Evolutionary conservation across 202 grass and related monocot genomes (phyloP).

Genomic region (Schoenoplectus triqueter): DNA sequence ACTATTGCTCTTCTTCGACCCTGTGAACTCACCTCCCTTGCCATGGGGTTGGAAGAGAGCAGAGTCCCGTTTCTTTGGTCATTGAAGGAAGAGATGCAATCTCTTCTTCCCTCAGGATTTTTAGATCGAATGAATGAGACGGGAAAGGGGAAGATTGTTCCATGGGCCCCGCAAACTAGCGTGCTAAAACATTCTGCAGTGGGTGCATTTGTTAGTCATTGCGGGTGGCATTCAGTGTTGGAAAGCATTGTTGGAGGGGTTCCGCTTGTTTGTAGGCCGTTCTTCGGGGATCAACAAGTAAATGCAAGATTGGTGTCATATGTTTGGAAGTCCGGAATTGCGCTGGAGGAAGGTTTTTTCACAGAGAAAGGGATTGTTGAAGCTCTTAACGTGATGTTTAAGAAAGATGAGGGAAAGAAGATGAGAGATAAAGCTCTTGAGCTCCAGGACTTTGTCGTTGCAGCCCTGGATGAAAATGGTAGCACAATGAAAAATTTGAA

Average conservation of each 20-base stretch:
- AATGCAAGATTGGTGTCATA: constrained; percentile 3
- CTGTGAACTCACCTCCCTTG: constrained; percentile 43
- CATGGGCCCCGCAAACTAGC: constrained; percentile 65
- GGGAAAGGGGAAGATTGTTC: constrained; percentile 44
- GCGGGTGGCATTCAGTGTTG: constrained; percentile 43
- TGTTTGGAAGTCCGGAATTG: background rate
- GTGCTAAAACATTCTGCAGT: constrained; percentile 59
- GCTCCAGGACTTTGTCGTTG: background rate
- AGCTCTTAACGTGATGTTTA: background rate
- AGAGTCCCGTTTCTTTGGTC: constrained; percentile 71
- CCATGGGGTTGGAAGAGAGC: constrained; percentile 45
- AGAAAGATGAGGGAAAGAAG: constrained; percentile 23
- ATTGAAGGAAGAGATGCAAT: constrained; percentile 47
- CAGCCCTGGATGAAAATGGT: constrained; percentile 8
- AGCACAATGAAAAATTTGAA: constrained; percentile 31
- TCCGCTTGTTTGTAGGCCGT: constrained; percentile 13
- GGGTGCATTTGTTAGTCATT: constrained; percentile 70
- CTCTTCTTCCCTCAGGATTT: constrained; percentile 58
- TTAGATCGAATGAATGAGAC: constrained; percentile 30
- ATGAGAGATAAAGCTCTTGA: constrained; percentile 11
- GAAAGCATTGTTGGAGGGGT: constrained; percentile 21
- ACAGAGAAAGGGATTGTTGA: background rate
- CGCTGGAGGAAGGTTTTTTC: background rate
- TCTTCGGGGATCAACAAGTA: background rate
- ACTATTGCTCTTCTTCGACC: constrained; percentile 32